Conservation (phyloP, 306 rosid species). For the Clitoria ternatea region DNA sequence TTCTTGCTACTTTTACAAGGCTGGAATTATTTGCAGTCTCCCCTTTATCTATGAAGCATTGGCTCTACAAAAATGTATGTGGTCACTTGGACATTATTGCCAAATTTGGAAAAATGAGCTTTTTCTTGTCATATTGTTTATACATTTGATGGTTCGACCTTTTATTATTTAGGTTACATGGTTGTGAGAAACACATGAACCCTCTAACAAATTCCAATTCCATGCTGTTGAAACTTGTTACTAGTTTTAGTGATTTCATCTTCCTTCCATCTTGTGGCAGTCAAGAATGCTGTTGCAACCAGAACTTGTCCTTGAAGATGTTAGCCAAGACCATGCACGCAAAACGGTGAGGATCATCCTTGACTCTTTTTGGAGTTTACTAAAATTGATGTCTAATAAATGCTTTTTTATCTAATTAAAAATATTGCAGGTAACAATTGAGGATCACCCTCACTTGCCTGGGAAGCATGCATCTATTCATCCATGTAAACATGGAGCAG, state of each 20-base stretch:
- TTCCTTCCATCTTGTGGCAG: slow-evolving; percentile 33
- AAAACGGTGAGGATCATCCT: slow-evolving; percentile 66
- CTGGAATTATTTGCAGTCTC: not conserved
- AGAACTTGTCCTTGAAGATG: slow-evolving; percentile 92
- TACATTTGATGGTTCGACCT: not conserved
- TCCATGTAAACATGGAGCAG: slow-evolving; percentile 96
- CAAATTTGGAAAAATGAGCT: not conserved
- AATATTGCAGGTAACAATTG: slow-evolving; percentile 74
- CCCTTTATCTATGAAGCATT: not conserved
- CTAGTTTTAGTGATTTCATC: not conserved
- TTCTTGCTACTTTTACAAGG: not conserved
- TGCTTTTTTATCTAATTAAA: not conserved
- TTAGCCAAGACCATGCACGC: slow-evolving; percentile 96
- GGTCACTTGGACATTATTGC: not conserved
- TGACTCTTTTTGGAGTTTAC: not conserved
- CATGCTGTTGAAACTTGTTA: not conserved
- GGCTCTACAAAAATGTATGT: not conserved
- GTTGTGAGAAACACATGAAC: not conserved
- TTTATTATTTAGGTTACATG: not conserved
- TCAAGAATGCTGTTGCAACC: slow-evolving; percentile 91
- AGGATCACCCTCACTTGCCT: slow-evolving; percentile 90
- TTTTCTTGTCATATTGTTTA: not conserved
- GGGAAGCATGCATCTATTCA: slow-evolving; percentile 98
- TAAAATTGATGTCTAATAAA: not conserved
- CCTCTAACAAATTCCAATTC: not conserved